These are phyloP conservation scores for Fragaria nilgerrensis DNA, from an alignment of 306 rosid species.

Conservation along the genomic window DNA sequence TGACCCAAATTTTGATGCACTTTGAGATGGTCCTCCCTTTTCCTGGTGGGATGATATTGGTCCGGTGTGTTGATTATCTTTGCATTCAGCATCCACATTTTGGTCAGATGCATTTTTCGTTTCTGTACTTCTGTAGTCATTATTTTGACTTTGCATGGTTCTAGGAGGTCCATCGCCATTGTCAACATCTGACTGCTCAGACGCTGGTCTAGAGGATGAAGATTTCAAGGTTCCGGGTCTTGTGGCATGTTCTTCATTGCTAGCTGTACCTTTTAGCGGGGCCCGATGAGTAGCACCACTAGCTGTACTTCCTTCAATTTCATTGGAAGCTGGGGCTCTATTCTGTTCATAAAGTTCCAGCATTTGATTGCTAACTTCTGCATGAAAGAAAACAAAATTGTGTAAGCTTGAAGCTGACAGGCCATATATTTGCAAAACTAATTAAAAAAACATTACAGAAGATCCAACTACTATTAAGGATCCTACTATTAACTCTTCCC, in stretches of 20 bases:
- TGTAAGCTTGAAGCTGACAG: slow-evolving; percentile 26
- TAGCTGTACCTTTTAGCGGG: slow-evolving; percentile 40
- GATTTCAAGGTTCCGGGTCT: slow-evolving; percentile 55
- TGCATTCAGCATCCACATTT: slow-evolving; percentile 54
- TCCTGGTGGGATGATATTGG: slow-evolving; percentile 28
- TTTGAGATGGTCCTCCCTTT: slow-evolving; percentile 45
- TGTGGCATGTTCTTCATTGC: slow-evolving; percentile 58
- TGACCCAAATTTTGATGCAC: slow-evolving; percentile 34
- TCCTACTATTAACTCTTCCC: not conserved
- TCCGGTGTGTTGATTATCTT: slow-evolving; percentile 40
- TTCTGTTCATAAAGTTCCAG: slow-evolving; percentile 93
- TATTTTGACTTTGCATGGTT: slow-evolving; percentile 45
- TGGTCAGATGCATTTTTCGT: slow-evolving; percentile 37
- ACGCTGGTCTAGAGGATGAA: slow-evolving; percentile 45
- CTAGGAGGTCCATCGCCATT: slow-evolving; percentile 48
- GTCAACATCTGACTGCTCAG: slow-evolving; percentile 49
- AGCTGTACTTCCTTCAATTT: slow-evolving; percentile 65
- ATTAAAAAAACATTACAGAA: not conserved
- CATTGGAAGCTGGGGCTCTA: slow-evolving; percentile 66
- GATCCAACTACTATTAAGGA: not conserved
- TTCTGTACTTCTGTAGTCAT: slow-evolving; percentile 63
- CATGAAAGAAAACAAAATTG: slow-evolving; percentile 30
- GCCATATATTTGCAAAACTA: not conserved
- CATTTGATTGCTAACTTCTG: slow-evolving; percentile 99
- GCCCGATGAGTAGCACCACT: slow-evolving; percentile 48